Base-by-base conservation (phyloP, 768 basidiomycete genomes). In the Hericium alpestre region DNA sequence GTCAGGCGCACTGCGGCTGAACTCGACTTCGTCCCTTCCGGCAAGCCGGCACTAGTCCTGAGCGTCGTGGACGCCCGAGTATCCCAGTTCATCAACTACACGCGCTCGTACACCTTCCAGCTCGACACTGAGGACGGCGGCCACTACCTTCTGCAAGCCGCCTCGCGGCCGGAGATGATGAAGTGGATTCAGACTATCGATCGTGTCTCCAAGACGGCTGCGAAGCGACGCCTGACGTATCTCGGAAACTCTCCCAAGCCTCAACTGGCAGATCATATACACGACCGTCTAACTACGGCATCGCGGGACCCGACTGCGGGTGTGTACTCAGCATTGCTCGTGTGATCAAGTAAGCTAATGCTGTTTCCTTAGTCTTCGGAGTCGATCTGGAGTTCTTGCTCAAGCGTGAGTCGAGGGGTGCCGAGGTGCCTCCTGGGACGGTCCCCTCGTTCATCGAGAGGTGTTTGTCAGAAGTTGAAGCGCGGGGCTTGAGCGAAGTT, bases 61-160 rank as follows among this genome's bases (percentile, higher is more conserved):
- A 89, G 81, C 61, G 74, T 92, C 38, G 80, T 83, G 49, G 87
- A 86, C 60, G 85, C 87, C 16, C 78, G 77, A 38, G 83, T 88
- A 20, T 75, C 80, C 9, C 80, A 79, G 59, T 84, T 87, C 62
- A 79, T 84, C 71, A 90, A 90, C 65, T 84, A 86, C 66, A 86
- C 90, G 59, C 78, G 90, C 49, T 88, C 90, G 50, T 93, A 83
- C 67, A 83, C 81, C 51, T 89, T 93, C 74, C 82, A 87, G 65
- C 74, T 93, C 47, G 83, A 88, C 64, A 88, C 90, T 0, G 91
- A 93, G 66, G 90, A 93, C 65, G 91, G 91, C 8, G 90, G 88
- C 0, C 85, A 85, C 64, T 90, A 90, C 64, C 68, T 91, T 38
- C 70, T 93, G 15, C 91, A 93, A 67, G 84, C 88, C 1, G 69